Evolutionary conservation across 257 asterid genomes (phyloP).

Genomic region (Ophiorrhiza pumila): DNA sequence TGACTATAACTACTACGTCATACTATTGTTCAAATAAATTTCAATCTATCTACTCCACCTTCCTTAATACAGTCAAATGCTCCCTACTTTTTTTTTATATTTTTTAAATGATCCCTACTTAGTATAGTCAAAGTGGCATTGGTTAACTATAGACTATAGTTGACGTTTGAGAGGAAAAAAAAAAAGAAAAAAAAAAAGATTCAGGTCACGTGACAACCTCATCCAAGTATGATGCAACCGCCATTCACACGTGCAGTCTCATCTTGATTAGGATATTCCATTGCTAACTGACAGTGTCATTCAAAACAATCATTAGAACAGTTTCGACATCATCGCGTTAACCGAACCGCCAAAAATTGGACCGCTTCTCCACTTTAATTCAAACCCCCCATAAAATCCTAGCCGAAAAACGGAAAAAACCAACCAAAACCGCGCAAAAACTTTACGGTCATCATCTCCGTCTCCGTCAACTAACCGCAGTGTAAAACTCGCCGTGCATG

Average conservation of each 20-base stretch:
- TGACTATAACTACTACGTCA: no score
- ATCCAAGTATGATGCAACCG: not conserved
- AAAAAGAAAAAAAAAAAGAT: no score
- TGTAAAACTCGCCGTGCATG: constrained; percentile 34
- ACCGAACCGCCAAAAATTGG: not conserved
- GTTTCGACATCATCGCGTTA: not conserved
- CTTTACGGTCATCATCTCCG: not conserved
- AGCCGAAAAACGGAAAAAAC: not conserved
- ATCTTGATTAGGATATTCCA: not conserved
- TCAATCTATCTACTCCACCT: no score
- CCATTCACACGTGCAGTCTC: not conserved
- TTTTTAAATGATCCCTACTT: no score
- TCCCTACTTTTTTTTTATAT: no score
- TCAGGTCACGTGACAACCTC: not conserved
- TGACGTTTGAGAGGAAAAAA: no score
- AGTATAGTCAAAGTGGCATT: no score
- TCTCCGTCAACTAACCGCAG: not conserved
- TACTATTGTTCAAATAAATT: no score
- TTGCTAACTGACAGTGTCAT: no score
- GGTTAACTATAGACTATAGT: no score
- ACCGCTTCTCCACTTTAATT: not conserved
- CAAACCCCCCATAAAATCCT: not conserved
- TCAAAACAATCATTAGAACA: no score
- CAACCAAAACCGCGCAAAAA: not conserved
- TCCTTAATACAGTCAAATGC: no score